phyloP scores from a whole-genome alignment of 352 stramenopile genomes.

The Globisporangium cederbergense region DNA sequence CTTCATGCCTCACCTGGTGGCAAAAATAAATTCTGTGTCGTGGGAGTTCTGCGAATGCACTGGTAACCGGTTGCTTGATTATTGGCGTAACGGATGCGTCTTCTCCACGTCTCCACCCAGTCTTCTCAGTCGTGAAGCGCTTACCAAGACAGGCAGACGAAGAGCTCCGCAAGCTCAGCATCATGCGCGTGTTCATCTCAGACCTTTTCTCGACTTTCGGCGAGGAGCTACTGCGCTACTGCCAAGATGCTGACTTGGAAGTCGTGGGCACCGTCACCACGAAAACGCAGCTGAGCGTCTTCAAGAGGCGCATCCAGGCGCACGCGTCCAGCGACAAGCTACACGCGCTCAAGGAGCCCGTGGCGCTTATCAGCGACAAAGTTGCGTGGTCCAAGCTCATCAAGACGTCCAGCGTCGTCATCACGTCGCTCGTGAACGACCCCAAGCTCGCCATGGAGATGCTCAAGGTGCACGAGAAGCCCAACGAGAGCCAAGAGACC shows the following conservation, averaged over 20 bases:
- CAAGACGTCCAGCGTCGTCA: constrained; percentile 46
- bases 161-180: constrained; percentile 10
- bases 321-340: constrained; percentile 51
- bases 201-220: constrained; percentile 62
- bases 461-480: constrained; percentile 66
- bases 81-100: constrained; percentile 7
- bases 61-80: neutral
- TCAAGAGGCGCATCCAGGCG: constrained; percentile 57
- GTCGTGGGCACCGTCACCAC: constrained; percentile 53
- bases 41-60: neutral
- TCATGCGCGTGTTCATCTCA: constrained; percentile 79
- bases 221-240: constrained; percentile 43
- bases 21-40: constrained; percentile 3
- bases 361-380: constrained; percentile 48
- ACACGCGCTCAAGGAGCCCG: constrained; percentile 44
- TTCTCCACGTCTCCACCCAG: neutral
- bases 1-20: neutral
- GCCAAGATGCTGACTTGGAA: constrained; percentile 64
- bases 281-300: constrained; percentile 34
- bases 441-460: constrained; percentile 56
- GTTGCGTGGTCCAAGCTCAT: constrained; percentile 50
- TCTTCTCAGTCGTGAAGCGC: neutral
- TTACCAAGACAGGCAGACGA: neutral
- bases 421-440: constrained; percentile 50
- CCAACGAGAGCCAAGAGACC: constrained; percentile 24